Percentiles rank a stretch among this genome's conserved stretches.
These are phyloP conservation scores for Lichina pygmaea DNA, from an alignment of 495 filamentous ascomycete genomes.

Conservation along the genomic window DNA sequence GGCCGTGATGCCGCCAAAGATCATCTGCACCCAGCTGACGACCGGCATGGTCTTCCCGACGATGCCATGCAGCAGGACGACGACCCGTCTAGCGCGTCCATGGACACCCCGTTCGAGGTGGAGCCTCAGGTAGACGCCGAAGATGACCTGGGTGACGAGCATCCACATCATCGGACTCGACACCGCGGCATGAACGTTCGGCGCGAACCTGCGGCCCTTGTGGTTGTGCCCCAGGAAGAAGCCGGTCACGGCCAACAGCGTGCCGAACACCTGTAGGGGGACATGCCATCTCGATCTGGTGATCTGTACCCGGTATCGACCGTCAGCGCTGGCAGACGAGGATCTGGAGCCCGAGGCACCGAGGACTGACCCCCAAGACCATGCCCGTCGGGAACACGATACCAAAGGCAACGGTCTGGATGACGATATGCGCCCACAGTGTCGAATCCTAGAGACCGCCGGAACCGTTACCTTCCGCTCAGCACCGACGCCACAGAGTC, in stretches of 20 bases:
- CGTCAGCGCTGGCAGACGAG: background rate
- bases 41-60: constrained; percentile 72
- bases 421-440: constrained; percentile 79
- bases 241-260: constrained; percentile 48
- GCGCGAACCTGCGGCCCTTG: constrained; percentile 62
- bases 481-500: background rate
- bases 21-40: constrained; percentile 77
- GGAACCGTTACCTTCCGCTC: background rate
- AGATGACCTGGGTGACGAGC: constrained; percentile 43
- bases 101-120: constrained; percentile 68
- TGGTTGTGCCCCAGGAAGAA: constrained; percentile 84
- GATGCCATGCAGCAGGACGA: constrained; percentile 51
- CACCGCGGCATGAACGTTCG: constrained; percentile 64
- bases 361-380: constrained; percentile 57
- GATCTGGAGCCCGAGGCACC: background rate
- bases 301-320: constrained; percentile 26
- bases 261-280: constrained; percentile 53
- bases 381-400: constrained; percentile 83
- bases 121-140: constrained; percentile 72
- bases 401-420: constrained; percentile 73
- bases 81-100: constrained; percentile 41
- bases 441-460: constrained; percentile 33
- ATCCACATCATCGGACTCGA: constrained; percentile 55
- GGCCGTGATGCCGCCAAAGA: constrained; percentile 84
- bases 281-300: constrained; percentile 84